These are phyloP conservation scores for Neopestalotiopsis clavispora DNA, from an alignment of 2,329 filamentous ascomycete species.

Conservation along the genomic window DNA sequence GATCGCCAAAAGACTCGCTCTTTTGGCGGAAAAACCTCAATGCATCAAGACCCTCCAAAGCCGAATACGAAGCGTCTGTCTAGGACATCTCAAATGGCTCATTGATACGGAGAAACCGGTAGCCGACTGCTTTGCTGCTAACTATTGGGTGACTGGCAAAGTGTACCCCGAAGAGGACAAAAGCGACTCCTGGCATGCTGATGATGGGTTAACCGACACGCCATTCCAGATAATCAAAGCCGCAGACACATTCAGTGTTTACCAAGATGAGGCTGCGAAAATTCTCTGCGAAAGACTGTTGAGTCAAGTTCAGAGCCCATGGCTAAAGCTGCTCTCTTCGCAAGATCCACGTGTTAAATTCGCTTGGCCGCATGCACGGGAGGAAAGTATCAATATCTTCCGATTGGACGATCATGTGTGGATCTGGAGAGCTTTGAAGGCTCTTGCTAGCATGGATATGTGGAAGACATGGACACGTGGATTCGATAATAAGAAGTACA, in stretches of 20 bases:
- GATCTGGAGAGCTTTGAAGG: constrained; percentile 22
- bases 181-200: constrained; percentile 8
- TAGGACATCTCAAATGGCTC: not conserved
- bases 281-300: not conserved
- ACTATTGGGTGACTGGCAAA: constrained; percentile 20
- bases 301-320: not conserved
- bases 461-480: not conserved
- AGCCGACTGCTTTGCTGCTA: not conserved
- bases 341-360: constrained; percentile 7
- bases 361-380: constrained; percentile 21
- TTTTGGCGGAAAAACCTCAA: no score
- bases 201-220: constrained; percentile 14
- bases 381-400: constrained; percentile 12
- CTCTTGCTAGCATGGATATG: not conserved
- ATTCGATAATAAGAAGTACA: not conserved
- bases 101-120: not conserved
- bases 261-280: not conserved
- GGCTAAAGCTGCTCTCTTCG: not conserved
- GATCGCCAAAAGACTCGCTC: not conserved
- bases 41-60: no score
- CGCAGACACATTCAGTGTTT: not conserved
- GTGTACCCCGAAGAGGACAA: not conserved
- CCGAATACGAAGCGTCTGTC: not conserved
- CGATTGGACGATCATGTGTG: constrained; percentile 24
- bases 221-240: constrained; percentile 19